Conservation (phyloP, 2,329 filamentous ascomycete species). For the Calonectria fujianensis region DNA sequence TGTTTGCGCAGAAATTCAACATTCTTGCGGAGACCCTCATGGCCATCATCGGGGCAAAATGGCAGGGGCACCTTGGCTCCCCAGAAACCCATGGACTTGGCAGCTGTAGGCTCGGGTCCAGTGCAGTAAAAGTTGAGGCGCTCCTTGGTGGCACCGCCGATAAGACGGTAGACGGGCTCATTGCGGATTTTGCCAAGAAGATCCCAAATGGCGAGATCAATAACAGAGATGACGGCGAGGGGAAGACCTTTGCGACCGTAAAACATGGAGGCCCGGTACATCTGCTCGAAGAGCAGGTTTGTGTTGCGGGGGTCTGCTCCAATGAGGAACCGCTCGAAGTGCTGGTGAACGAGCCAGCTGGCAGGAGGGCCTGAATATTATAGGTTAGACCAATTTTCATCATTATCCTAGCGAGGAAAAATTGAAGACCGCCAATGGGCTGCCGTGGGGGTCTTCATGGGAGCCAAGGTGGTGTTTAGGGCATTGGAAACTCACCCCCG, state of each 20-base stretch:
- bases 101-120: constrained; percentile 86
- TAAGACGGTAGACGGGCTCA: constrained; percentile 95
- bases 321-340: constrained; percentile 94
- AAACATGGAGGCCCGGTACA: constrained; percentile 98
- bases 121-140: constrained; percentile 96
- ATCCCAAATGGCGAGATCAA: constrained; percentile 95
- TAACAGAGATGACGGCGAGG: constrained; percentile 93
- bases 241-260: constrained; percentile 95
- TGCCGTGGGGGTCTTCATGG: constrained; percentile 7
- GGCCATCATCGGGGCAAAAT: constrained; percentile 91
- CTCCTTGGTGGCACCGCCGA: constrained; percentile 91
- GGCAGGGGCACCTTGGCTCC: constrained; percentile 93
- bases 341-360: constrained; percentile 94
- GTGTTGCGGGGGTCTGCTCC: constrained; percentile 93
- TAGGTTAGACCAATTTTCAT: constrained; percentile 33
- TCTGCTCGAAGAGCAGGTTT: constrained; percentile 94
- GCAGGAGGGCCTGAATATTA: constrained; percentile 82
- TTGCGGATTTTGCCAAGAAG: constrained; percentile 91
- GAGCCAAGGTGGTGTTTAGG: not conserved
- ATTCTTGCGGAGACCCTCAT: constrained; percentile 89
- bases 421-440: constrained; percentile 19
- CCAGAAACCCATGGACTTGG: constrained; percentile 91
- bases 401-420: not conserved
- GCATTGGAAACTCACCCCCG: constrained; percentile 74
- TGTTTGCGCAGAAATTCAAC: constrained; percentile 91